Conservation (phyloP, 75 land plant genomes). For the Cryptomeria japonica region DNA sequence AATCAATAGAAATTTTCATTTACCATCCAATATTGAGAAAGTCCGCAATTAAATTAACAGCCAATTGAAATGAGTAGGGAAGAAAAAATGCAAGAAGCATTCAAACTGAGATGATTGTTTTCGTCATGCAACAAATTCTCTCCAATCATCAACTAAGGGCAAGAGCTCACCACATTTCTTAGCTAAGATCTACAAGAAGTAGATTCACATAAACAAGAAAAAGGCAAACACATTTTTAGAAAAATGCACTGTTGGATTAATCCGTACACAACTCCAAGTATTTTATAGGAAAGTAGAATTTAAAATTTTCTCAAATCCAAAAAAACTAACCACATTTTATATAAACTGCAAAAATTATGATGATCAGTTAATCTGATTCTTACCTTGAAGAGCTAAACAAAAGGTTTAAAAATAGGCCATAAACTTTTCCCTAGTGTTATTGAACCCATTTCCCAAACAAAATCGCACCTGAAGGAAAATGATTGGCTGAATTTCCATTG, state of each 20-base stretch:
- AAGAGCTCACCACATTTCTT: not conserved
- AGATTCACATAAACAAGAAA: not conserved
- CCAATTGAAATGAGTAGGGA: not conserved
- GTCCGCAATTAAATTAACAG: not conserved
- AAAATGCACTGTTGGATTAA: not conserved
- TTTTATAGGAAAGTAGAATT: not conserved
- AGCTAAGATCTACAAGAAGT: not conserved
- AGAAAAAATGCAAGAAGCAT: not conserved
- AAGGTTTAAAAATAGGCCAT: not conserved
- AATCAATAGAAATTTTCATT: not conserved
- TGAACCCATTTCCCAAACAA: not conserved
- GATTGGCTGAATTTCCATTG: not conserved
- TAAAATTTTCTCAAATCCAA: not conserved
- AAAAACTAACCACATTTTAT: not conserved
- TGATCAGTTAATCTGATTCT: not conserved
- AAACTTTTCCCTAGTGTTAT: not conserved
- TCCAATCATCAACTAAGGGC: not conserved
- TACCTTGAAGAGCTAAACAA: not conserved
- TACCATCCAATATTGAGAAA: not conserved
- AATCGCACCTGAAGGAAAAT: not conserved
- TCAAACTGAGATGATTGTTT: not conserved
- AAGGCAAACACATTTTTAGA: not conserved
- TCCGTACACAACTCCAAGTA: not conserved
- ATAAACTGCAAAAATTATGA: not conserved
- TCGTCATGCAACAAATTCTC: not conserved